Base-by-base conservation (phyloP, 1,284 basidiomycete genomes). In the Marasmius sp. region DNA sequence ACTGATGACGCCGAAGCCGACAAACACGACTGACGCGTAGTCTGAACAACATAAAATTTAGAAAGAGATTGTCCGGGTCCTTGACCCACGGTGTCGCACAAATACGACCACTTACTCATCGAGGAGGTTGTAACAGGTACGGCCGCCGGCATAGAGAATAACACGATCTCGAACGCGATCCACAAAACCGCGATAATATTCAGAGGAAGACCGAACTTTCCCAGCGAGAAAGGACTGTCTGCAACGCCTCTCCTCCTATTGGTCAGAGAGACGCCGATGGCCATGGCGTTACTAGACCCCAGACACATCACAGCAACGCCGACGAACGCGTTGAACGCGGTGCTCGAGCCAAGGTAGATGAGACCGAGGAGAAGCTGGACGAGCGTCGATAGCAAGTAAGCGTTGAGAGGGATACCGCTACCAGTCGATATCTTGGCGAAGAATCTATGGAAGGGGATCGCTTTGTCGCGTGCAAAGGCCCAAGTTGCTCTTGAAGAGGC, bases 391-490 rank as follows among this genome's bases (percentile, higher is more conserved):
- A 91, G 75, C 1, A 88, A 68, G 59, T 91, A 82, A 0, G 87
- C 84, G 56, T 85, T 83, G 48, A 85, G 72, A 0, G 85, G 85
- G 3, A 87, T n/a, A 11, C 45, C 81, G 59, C 81, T 81, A 1
- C 65, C 41, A 56, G 62, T 61, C 66, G 83, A 80, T 65, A 88
- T 77, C 37, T 73, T 74, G 1, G 83, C 71, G 69, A 90, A 86
- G 52, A 79, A 69, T 1, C 60, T 54, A 33, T 83, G 81, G 67
- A 88, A 83, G 1, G 87, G 88, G 20, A 91, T 79, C 8, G 87
- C 89, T 58, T 79, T 76, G 73, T 92, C 91, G 0, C 88, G 79
- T 0, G 89, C 88, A 65, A 92, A 91, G 38, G 85, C 84, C 77
- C 86, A 88, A 1, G 85, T 85, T 69, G 88, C 86, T n/a, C 90